phyloP scores from a whole-genome alignment of 1,284 basidiomycete species.

The Pascua sp. region DNA sequence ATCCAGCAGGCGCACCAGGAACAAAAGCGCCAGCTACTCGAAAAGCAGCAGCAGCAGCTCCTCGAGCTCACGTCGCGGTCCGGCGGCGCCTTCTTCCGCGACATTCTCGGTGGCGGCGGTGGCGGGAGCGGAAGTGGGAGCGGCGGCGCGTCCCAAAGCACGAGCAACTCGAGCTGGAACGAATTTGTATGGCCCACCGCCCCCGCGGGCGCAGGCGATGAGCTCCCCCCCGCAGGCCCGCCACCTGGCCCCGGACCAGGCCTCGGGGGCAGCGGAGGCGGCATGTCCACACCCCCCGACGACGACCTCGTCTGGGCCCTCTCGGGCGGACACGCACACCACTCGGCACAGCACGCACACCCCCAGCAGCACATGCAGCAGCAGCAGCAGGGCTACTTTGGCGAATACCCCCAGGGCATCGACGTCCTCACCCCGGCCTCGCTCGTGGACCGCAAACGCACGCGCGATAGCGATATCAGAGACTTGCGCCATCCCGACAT shows the following conservation, averaged over 20 bases:
- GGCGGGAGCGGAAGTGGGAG: constrained; percentile 1
- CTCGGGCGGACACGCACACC: constrained; percentile 1
- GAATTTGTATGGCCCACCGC: constrained; percentile 23
- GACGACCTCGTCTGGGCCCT: constrained; percentile 21
- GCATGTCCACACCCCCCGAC: constrained; percentile 14
- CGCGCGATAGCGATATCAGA: too few relatives aligned
- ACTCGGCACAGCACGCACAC: not conserved
- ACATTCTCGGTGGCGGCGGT: constrained; percentile 14
- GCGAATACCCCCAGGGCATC: too few relatives aligned
- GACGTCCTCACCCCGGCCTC: too few relatives aligned
- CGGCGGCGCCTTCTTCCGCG: constrained; percentile 11
- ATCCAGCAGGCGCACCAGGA: constrained; percentile 46
- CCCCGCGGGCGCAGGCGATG: not conserved
- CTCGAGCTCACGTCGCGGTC: constrained; percentile 26
- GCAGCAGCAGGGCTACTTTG: too few relatives aligned
- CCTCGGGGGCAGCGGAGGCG: not conserved
- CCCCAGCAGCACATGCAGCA: not conserved
- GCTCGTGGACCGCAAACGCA: not conserved
- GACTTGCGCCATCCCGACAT: too few relatives aligned
- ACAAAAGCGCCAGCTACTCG: constrained; percentile 40
- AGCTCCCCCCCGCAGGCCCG: not conserved
- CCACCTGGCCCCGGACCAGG: not conserved
- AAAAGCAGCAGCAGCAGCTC: constrained; percentile 42
- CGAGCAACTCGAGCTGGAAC: not conserved
- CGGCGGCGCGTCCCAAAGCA: not conserved